Conservation (phyloP, 192 early-diverging fungal genomes). For the Backusella parvicylindrica region DNA sequence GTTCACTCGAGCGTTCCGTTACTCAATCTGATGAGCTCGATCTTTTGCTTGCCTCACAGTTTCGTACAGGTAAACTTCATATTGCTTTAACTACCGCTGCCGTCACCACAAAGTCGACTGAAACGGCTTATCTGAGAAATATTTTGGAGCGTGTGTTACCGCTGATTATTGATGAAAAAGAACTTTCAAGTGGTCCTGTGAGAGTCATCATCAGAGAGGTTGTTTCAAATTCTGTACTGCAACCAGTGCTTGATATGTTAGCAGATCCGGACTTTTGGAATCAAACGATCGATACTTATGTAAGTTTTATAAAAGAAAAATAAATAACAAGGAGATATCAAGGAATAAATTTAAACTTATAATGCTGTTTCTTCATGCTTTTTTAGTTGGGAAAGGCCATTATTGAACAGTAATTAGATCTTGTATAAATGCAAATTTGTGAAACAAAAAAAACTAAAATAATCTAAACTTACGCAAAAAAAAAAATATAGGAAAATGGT, state of each 20-base stretch:
- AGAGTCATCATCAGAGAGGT: slow-evolving; percentile 72
- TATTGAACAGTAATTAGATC: slow-evolving; percentile 43
- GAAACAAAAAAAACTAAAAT: not conserved
- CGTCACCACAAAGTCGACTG: slow-evolving; percentile 39
- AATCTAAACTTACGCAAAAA: slow-evolving; percentile 2
- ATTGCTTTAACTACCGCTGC: slow-evolving; percentile 49
- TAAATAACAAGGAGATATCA: slow-evolving; percentile 38
- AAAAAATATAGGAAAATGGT: slow-evolving; percentile 59
- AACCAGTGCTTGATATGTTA: slow-evolving; percentile 62
- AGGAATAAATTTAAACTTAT: not conserved
- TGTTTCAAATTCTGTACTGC: slow-evolving; percentile 62
- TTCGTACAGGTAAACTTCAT: slow-evolving; percentile 54
- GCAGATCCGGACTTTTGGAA: slow-evolving; percentile 89
- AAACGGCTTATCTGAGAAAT: slow-evolving; percentile 60
- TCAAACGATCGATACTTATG: slow-evolving; percentile 67
- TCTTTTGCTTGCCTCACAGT: slow-evolving; percentile 52
- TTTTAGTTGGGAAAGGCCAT: slow-evolving; percentile 44
- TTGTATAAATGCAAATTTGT: slow-evolving; percentile 3
- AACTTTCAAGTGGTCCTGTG: slow-evolving; percentile 56
- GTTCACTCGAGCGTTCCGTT: slow-evolving; percentile 42
- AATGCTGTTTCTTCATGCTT: not conserved
- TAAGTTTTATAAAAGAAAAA: slow-evolving; percentile 25
- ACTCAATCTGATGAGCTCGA: slow-evolving; percentile 56
- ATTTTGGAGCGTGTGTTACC: slow-evolving; percentile 62
- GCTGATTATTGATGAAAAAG: slow-evolving; percentile 55